Conservation (phyloP, 164 flowering plant genomes). For the Annona cherimola region DNA sequence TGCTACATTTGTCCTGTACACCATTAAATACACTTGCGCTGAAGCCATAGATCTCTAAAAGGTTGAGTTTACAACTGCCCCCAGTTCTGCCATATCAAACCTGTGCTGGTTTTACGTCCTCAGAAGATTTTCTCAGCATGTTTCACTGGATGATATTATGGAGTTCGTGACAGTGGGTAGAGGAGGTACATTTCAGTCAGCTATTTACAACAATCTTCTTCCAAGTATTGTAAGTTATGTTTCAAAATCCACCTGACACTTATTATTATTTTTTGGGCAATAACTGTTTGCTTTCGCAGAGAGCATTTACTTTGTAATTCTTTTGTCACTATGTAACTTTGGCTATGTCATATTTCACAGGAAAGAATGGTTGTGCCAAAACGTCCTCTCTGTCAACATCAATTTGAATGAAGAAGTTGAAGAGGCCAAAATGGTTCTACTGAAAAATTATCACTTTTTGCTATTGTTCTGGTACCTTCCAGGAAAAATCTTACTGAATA, state of each 20-base stretch:
- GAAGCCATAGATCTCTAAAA: too few relatives aligned
- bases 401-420: not conserved
- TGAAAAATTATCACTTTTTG: not conserved
- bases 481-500: not conserved
- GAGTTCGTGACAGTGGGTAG: slow-evolving; percentile 77
- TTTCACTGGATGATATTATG: slow-evolving; percentile 76
- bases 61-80: too few relatives aligned
- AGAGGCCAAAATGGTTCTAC: not conserved
- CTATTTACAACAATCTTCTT: slow-evolving; percentile 58
- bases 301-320: too few relatives aligned
- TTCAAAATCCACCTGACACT: not conserved
- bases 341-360: not conserved
- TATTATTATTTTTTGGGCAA: too few relatives aligned
- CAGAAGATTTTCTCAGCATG: slow-evolving; percentile 34
- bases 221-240: slow-evolving; percentile 51
- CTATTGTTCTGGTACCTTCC: not conserved
- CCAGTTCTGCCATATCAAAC: too few relatives aligned
- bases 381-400: not conserved
- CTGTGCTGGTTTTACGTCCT: not conserved
- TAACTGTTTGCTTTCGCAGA: not conserved
- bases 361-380: too few relatives aligned
- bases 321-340: not conserved
- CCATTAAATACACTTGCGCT: too few relatives aligned
- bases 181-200: slow-evolving; percentile 56
- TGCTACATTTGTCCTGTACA: too few relatives aligned